Conservation (phyloP, 768 basidiomycete genomes). For the Daedaleopsis nitida region DNA sequence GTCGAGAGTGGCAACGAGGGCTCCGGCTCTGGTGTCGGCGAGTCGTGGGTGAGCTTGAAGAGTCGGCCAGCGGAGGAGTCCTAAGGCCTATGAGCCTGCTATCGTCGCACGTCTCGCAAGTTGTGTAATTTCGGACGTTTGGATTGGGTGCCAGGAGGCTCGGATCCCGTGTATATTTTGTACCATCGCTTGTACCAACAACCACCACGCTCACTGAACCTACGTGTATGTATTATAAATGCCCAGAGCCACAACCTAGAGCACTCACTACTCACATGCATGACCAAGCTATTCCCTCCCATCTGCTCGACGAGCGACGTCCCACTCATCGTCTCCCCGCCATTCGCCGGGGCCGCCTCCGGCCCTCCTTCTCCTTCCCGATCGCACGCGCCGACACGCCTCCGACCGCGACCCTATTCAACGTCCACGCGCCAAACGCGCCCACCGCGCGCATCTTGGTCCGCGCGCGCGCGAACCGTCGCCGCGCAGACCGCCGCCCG, state of each 20-base stretch:
- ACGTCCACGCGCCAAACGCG: neutral
- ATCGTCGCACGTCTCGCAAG: too few species aligned
- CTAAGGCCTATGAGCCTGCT: neutral
- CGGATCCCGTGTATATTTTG: neutral
- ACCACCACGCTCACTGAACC: neutral
- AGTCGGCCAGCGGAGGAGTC: conserved; percentile 8
- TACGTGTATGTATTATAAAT: too few species aligned
- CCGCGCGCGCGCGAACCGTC: neutral
- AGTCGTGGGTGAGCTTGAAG: conserved; percentile 72
- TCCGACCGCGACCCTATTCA: too few species aligned
- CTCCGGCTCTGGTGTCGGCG: conserved; percentile 50
- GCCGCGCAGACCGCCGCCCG: neutral
- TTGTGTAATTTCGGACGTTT: neutral
- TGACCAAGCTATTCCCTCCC: too few species aligned
- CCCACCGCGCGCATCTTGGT: neutral
- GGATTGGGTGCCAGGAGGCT: neutral
- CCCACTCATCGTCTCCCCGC: too few species aligned
- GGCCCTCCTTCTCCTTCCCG: too few species aligned
- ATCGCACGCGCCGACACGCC: too few species aligned
- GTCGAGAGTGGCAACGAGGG: conserved; percentile 65
- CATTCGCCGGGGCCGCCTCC: neutral
- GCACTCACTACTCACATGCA: too few species aligned
- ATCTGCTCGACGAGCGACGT: too few species aligned
- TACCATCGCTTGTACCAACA: neutral
- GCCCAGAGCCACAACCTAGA: too few species aligned